Percentiles rank a stretch among this genome's conserved stretches.
Conservation (phyloP, 1,284 basidiomycete species). For the Agroathelia rolfsii region DNA sequence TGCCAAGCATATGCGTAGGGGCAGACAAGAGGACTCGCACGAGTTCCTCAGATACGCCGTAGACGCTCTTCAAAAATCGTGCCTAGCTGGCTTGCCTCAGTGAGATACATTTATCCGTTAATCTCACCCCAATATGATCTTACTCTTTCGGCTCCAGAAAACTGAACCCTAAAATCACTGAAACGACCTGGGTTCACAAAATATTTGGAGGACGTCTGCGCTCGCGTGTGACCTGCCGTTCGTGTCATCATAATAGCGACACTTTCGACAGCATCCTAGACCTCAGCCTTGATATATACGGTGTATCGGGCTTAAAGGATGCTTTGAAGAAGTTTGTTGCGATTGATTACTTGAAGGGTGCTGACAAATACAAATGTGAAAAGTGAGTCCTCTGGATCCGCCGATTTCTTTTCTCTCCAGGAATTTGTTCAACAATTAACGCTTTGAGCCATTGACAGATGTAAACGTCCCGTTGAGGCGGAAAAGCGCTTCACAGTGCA, state of each 20-base stretch:
- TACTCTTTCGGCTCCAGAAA: slow-evolving; percentile 40
- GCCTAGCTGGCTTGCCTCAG: slow-evolving; percentile 65
- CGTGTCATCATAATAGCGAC: slow-evolving; percentile 85
- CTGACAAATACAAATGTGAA: slow-evolving; percentile 98
- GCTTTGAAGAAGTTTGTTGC: slow-evolving; percentile 80
- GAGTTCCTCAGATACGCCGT: slow-evolving; percentile 95
- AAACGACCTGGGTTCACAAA: slow-evolving; percentile 90
- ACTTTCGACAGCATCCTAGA: slow-evolving; percentile 96
- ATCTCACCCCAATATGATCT: slow-evolving; percentile 7
- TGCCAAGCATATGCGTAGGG: slow-evolving; percentile 82
- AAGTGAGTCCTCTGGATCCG: slow-evolving; percentile 57
- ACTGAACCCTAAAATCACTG: slow-evolving; percentile 68
- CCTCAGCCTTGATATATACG: slow-evolving; percentile 81
- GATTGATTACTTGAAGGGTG: slow-evolving; percentile 77
- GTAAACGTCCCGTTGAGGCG: slow-evolving; percentile 81
- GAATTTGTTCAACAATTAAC: slow-evolving; percentile 6
- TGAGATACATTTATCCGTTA: slow-evolving; percentile 27
- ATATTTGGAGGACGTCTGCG: slow-evolving; percentile 90
- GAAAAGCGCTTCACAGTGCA: slow-evolving; percentile 86
- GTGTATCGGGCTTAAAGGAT: slow-evolving; percentile 53
- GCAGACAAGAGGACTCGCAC: slow-evolving; percentile 97
- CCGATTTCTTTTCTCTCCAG: slow-evolving; percentile 5
- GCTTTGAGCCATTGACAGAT: slow-evolving; percentile 50
- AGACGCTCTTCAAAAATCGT: slow-evolving; percentile 84
- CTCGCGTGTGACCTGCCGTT: slow-evolving; percentile 85